phyloP scores from a whole-genome alignment of 2,329 filamentous ascomycete species.

The Aspergillus unguis region DNA sequence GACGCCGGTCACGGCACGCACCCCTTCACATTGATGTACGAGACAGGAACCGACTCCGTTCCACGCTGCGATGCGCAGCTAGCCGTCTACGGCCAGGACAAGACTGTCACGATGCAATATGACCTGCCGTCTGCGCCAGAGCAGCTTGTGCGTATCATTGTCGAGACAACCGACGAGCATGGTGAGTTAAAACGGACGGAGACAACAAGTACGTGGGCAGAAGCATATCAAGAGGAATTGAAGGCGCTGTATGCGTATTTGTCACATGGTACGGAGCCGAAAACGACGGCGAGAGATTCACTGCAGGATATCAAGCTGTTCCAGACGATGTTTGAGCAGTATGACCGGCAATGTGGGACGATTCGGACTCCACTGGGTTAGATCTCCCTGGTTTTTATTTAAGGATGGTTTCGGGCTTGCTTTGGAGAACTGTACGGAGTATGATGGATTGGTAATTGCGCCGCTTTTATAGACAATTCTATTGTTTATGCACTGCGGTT shows the following conservation, averaged over 20 bases:
- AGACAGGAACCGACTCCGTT: conserved; percentile 54
- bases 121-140: conserved; percentile 60
- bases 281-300: conserved; percentile 37
- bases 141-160: conserved; percentile 48
- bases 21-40: conserved; percentile 55
- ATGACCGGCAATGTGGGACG: conserved; percentile 35
- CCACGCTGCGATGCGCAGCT: conserved; percentile 42
- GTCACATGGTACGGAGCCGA: conserved; percentile 25
- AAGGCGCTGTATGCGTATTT: conserved; percentile 36
- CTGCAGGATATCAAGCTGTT: conserved; percentile 36
- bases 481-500: background rate
- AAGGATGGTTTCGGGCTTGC: background rate
- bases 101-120: conserved; percentile 54
- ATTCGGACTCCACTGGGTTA: conserved; percentile 34
- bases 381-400: background rate
- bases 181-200: conserved; percentile 28
- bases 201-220: conserved; percentile 33
- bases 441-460: background rate
- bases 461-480: background rate
- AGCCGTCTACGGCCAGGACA: conserved; percentile 51
- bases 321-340: conserved; percentile 35
- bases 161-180: conserved; percentile 31
- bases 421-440: background rate
- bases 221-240: conserved; percentile 38
- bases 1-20: conserved; percentile 19